Conservation (phyloP, 2,329 filamentous ascomycete species). For the Colletotrichum simmondsii region DNA sequence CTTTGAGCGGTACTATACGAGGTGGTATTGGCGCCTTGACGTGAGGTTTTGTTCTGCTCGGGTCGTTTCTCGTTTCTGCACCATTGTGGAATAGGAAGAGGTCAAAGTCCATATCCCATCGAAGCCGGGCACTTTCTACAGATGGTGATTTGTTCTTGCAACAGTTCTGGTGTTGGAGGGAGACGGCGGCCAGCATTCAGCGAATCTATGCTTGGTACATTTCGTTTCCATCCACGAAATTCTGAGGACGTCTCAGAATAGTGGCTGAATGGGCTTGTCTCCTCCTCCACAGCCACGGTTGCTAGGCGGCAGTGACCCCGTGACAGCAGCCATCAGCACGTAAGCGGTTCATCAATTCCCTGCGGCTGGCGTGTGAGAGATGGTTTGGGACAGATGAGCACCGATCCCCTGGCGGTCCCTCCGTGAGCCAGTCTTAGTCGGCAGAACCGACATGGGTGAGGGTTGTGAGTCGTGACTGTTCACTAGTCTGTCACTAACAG, state of each 20-base stretch:
- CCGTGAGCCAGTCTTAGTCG: not conserved
- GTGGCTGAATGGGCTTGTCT: not conserved
- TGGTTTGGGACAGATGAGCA: conserved; percentile 12
- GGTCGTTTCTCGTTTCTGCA: not conserved
- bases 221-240: not conserved
- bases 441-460: not conserved
- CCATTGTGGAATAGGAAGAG: not conserved
- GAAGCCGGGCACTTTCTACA: not conserved
- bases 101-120: not conserved
- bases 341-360: conserved; percentile 9
- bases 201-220: not conserved
- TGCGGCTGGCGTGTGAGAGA: conserved; percentile 19
- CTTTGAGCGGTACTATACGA: not conserved
- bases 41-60: not conserved
- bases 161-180: not conserved
- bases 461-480: not conserved
- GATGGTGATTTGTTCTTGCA: not conserved
- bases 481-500: not conserved
- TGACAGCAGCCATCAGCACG: not conserved
- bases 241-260: not conserved
- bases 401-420: not conserved
- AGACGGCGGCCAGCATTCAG: not conserved
- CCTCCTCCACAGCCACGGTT: not conserved
- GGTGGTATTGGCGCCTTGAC: not conserved
- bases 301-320: not conserved